Conservation (phyloP, 2,329 filamentous ascomycete genomes). For the Trichoderma semiorbis region DNA sequence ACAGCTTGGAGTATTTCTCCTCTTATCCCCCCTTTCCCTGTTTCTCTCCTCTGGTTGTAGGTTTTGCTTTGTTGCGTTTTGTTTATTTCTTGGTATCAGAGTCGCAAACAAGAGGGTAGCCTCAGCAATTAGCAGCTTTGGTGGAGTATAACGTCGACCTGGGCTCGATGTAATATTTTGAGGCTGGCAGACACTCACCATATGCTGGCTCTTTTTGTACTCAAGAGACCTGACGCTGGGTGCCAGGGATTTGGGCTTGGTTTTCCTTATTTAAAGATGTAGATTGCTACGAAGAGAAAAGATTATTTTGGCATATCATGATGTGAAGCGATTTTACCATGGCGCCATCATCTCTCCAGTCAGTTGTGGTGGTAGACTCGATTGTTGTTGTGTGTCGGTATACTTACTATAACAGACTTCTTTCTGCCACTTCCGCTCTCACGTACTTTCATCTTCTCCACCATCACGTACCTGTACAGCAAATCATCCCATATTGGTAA, state of each 20-base stretch:
- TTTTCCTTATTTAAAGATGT: background rate
- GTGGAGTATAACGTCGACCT: background rate
- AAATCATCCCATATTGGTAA: background rate
- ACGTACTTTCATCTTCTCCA: background rate
- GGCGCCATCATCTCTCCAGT: background rate
- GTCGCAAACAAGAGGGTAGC: background rate
- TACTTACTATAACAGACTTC: background rate
- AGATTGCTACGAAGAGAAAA: background rate
- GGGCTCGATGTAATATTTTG: background rate
- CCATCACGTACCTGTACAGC: background rate
- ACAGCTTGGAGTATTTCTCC: background rate
- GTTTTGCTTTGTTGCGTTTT: background rate
- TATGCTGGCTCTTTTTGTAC: background rate
- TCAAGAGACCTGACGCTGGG: background rate
- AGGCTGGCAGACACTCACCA: background rate
- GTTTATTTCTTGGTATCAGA: background rate
- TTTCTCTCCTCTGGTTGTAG: background rate
- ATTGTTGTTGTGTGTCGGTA: background rate
- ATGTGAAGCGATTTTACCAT: background rate
- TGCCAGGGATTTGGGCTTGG: background rate
- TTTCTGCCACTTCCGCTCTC: background rate
- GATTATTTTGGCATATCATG: background rate
- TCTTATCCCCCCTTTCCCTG: background rate
- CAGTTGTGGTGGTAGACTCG: background rate
- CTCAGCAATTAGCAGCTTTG: background rate